These are phyloP conservation scores for Metschnikowia cubensis DNA, from an alignment of 805 yeast genomes.

Conservation along the genomic window DNA sequence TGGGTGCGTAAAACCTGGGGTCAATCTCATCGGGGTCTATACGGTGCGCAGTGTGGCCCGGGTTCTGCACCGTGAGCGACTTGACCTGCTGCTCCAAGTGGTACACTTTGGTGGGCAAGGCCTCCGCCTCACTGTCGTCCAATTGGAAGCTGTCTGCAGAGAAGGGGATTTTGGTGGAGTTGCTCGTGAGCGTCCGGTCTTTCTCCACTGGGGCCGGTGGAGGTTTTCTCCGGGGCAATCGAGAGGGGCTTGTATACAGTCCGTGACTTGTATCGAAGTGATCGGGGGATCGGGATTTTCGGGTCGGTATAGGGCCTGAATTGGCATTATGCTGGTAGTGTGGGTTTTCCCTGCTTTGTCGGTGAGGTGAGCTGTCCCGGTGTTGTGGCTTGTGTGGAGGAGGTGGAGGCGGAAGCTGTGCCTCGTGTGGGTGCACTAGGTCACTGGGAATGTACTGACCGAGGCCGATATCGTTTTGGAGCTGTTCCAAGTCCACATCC, in stretches of 20 bases:
- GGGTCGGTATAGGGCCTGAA: no score
- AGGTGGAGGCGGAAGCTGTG: constrained; percentile 22
- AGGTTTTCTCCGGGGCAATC: constrained; percentile 13
- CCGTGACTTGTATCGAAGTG: not conserved
- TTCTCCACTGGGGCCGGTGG: constrained; percentile 11
- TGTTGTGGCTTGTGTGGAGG: not conserved
- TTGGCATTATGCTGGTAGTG: not conserved
- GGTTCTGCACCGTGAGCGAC: constrained; percentile 24
- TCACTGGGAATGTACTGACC: constrained; percentile 8
- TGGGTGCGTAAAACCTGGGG: constrained; percentile 43
- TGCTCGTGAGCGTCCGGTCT: not conserved
- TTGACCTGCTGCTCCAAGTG: constrained; percentile 33
- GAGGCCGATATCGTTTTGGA: constrained; percentile 3
- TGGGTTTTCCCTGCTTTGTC: not conserved
- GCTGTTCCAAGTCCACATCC: constrained; percentile 3
- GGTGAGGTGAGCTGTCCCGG: not conserved
- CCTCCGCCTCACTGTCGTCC: constrained; percentile 25
- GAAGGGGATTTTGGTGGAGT: constrained; percentile 32
- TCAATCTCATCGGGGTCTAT: constrained; percentile 21
- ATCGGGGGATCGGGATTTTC: not conserved
- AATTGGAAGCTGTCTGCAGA: constrained; percentile 42
- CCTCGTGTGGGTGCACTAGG: constrained; percentile 3
- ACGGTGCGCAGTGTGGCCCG: constrained; percentile 9
- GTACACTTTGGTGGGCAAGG: constrained; percentile 35
- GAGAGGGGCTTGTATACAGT: not conserved